Percentiles rank a stretch among this genome's conserved stretches.
Evolutionary conservation across 441 rosid genomes (phyloP).

Genomic region (Mallotus repandus): DNA sequence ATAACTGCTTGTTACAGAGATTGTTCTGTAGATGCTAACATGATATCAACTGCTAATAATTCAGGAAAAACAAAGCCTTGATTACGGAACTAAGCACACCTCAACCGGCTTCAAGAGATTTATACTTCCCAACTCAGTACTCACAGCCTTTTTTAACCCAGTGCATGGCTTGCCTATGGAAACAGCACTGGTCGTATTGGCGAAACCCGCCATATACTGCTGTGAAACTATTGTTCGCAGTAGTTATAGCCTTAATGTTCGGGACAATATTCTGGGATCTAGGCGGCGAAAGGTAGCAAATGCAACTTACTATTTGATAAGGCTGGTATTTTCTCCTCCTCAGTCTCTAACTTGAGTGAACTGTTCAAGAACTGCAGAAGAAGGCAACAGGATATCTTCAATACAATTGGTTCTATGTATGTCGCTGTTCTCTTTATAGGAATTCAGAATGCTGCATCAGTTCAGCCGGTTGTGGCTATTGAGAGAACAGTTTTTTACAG

Average conservation of each 20-base stretch:
- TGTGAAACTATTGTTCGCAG: conserved; percentile 49
- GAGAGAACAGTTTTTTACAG: conserved; percentile 85
- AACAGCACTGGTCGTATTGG: conserved; percentile 60
- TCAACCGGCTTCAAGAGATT: conserved; percentile 43
- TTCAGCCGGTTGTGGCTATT: conserved; percentile 72
- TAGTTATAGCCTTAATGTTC: conserved; percentile 49
- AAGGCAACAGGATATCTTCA: conserved; percentile 61
- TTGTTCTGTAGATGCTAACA: background rate
- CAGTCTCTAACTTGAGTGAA: background rate
- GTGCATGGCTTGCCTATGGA: conserved; percentile 59
- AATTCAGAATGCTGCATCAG: conserved; percentile 51
- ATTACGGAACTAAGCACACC: conserved; percentile 48
- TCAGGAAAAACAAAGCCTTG: conserved; percentile 58
- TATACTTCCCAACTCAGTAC: conserved; percentile 44
- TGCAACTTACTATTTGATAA: background rate
- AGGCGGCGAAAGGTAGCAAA: conserved; percentile 51
- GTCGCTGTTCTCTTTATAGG: conserved; percentile 68
- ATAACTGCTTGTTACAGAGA: background rate
- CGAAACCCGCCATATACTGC: conserved; percentile 58
- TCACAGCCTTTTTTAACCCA: conserved; percentile 49
- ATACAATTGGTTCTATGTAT: conserved; percentile 81
- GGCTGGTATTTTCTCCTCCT: background rate
- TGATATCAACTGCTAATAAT: conserved; percentile 14
- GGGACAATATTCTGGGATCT: conserved; percentile 62
- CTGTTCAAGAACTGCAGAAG: conserved; percentile 31